Percentiles rank a stretch among this genome's conserved stretches.
phyloP scores from a whole-genome alignment of 345 rosid species.

The Eucalyptus paniculata region DNA sequence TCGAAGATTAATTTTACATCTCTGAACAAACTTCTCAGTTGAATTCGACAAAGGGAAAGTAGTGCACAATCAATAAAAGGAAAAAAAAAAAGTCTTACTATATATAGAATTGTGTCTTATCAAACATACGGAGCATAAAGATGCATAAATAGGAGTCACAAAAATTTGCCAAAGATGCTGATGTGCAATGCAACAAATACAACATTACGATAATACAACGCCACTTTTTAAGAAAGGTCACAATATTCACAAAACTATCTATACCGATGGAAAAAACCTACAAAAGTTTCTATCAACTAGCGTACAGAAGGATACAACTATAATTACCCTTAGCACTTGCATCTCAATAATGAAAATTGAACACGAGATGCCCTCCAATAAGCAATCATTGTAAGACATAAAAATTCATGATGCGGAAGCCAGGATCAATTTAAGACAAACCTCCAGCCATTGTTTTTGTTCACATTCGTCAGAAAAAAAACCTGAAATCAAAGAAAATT shows the following conservation, averaged over 20 bases:
- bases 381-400: too few species aligned
- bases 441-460: too few species aligned
- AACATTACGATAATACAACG: not conserved
- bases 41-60: not conserved
- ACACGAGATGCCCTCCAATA: too few species aligned
- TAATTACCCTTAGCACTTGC: not conserved
- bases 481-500: too few species aligned
- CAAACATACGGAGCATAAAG: not conserved
- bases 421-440: too few species aligned
- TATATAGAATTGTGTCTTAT: not conserved
- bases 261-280: not conserved
- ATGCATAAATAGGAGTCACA: not conserved
- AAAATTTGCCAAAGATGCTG: not conserved
- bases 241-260: not conserved
- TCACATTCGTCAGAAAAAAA: too few species aligned
- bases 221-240: not conserved
- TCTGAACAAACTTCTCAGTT: not conserved
- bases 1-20: not conserved
- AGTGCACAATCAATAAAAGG: not conserved
- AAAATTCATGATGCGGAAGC: too few species aligned
- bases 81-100: not conserved
- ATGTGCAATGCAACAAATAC: not conserved
- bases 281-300: not conserved
- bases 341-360: not conserved
- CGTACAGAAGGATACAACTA: not conserved